Evolutionary conservation across 2,329 filamentous ascomycete species (phyloP), one percentile per base, ranked within the genome.

Genomic region (Colletotrichum coccodes): DNA sequence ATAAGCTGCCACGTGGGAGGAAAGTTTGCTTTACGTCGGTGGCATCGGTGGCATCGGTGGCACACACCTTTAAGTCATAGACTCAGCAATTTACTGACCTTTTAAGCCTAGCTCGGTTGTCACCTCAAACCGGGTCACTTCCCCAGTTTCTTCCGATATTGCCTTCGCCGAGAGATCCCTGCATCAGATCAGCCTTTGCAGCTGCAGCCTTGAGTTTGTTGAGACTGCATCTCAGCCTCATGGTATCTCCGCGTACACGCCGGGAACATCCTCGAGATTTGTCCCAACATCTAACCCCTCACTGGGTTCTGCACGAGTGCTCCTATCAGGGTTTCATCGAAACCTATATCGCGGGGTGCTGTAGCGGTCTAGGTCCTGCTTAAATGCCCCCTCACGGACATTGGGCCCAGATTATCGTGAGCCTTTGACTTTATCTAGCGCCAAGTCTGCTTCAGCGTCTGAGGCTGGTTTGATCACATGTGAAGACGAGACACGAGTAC

Each of bases 191-290:
- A 60, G 62, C 34, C 61, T 69, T 69, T 44, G 38, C 18, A 60
- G 34, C 54, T 69, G 62, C 66, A 69, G 54, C 53, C 61, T 56
- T 69, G 56, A 69, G 54, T 69, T 69, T 69, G 61, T 66, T 69
- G 66, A 62, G 66, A 66, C 61, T 56, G 66, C 9, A 60, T 69
- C 61, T 69, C 61, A 69, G 66, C 66, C 62, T 69, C 66, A 60
- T 54, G 47, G 26, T 28, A 30, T n/a, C 47, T 42, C 56, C 49
- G 28, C n/a, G 26, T 32, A 21, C n/a, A 49, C 50, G 49, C 56
- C 34, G 49, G 54, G 54, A 59, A 50, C 61, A 60, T 66, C 54
- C 42, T 69, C 28, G 66, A 69, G 47, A 12, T 47, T 26, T 30
- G 9, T 42, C 65, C 57, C 65, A 68, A 65, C 61, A 49, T 56